Base-by-base conservation (phyloP, 768 basidiomycete genomes). In the Boletus reticuloceps region DNA sequence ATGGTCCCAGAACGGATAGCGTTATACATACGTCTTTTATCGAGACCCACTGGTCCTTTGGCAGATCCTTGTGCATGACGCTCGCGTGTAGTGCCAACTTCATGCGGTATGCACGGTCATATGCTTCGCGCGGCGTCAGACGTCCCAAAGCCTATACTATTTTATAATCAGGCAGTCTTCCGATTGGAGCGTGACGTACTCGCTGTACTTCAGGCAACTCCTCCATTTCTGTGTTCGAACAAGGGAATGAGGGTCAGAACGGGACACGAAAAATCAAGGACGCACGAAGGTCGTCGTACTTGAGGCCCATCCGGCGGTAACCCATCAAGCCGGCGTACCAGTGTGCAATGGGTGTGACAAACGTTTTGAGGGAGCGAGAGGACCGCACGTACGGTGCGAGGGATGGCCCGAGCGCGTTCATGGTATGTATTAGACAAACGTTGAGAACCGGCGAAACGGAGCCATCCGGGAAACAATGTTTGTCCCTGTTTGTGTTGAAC, bases 251-350 rank as follows among this genome's bases (percentile, higher is more conserved):
- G 51, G 14, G 40, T 17, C 12, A 39, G 25, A 6, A 17, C 10
- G 53, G 25, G 29, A 20, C 6, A 19, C 13, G 36, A 3, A 27
- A 16, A 47, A 4, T 22, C n/a, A 16, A 41, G 14, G 0, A 82
- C 91, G 72, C 63, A 94, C 91, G 78, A 67, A 99, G 83, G 80
- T 99, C 96, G 72, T 99, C 96, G 71, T 97, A 95, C 67, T 82
- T 85, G 74, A 98, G 83, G 62, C 96, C 96, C 66, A 91, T 79
- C 66, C 85, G 80, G 63, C 96, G 83, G 80, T 94, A 91, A 39
- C 95, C 94, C 38, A 87, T 72, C 51, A 86, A 74, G 69, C 88
- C 71, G 63, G 87, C 87, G 68, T 97, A 98, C 82, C 86, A 88
- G 62, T 82, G 78, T 9, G 94, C 90, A 53, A 97, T 47, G 53